Percentiles rank a stretch among this genome's conserved stretches.
These are phyloP conservation scores for Paecilomyces variotii DNA, from an alignment of 2,329 filamentous ascomycete genomes.

Conservation along the genomic window DNA sequence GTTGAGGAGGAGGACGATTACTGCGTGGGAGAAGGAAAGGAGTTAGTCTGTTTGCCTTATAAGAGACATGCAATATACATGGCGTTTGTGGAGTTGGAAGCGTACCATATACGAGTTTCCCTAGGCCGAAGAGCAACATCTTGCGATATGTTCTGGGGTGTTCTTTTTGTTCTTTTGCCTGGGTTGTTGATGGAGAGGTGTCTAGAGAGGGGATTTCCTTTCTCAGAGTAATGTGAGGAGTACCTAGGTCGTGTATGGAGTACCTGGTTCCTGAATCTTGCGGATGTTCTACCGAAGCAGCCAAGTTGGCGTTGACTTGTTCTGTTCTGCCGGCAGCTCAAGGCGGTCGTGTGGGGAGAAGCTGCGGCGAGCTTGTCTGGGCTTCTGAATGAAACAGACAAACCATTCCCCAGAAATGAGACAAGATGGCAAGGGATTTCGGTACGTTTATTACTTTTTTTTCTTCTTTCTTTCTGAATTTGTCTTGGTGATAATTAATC, in stretches of 20 bases:
- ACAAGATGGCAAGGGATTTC: slow-evolving; percentile 6
- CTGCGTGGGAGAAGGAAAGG: slow-evolving; percentile 32
- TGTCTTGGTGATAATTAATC: background rate
- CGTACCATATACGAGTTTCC: slow-evolving; percentile 66
- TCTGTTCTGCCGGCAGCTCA: slow-evolving; percentile 4
- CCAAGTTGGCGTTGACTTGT: slow-evolving; percentile 5
- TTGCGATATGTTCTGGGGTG: slow-evolving; percentile 15
- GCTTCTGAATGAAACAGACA: background rate
- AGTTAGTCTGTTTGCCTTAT: no score
- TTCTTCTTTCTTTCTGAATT: background rate
- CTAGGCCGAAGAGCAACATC: slow-evolving; percentile 64
- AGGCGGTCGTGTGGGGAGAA: background rate
- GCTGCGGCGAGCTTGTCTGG: background rate
- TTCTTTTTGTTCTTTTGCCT: background rate
- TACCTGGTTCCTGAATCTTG: background rate
- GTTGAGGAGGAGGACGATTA: slow-evolving; percentile 82
- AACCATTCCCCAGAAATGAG: background rate
- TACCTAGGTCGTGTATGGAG: background rate
- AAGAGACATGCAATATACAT: background rate
- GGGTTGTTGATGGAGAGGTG: background rate
- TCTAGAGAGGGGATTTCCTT: background rate
- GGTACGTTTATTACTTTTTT: background rate
- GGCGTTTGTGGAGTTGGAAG: background rate
- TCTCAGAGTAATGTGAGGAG: background rate
- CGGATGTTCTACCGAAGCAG: slow-evolving; percentile 1